A percentile compares a stretch with the other conserved stretches of the same genome.
Conservation (phyloP, 768 basidiomycete genomes). For the Cyathus striatus region DNA sequence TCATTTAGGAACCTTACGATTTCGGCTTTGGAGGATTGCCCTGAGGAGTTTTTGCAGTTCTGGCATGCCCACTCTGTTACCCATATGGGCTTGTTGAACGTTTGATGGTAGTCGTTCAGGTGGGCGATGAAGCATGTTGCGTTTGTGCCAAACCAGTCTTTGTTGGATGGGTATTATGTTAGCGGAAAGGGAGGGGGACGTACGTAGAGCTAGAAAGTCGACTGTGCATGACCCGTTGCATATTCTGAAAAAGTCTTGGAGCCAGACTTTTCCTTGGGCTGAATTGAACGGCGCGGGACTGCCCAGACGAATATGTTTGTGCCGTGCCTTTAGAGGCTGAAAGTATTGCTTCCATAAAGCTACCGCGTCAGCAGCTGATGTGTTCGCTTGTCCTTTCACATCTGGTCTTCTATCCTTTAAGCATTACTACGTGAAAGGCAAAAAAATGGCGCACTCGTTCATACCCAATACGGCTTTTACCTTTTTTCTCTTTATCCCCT, state of each 20-base stretch:
- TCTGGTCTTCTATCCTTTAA: too few species aligned
- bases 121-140: slow-evolving; percentile 41
- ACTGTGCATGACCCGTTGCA: slow-evolving; percentile 48
- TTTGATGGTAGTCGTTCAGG: slow-evolving; percentile 42
- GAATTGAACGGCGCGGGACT: slow-evolving; percentile 50
- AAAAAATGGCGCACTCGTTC: too few species aligned
- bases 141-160: slow-evolving; percentile 50
- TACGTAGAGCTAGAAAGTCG: slow-evolving; percentile 53
- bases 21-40: slow-evolving; percentile 42
- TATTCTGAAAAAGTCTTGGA: slow-evolving; percentile 43
- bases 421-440: too few species aligned
- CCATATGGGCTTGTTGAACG: slow-evolving; percentile 51
- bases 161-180: not conserved
- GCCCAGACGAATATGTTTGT: slow-evolving; percentile 43
- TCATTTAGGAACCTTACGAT: slow-evolving; percentile 42
- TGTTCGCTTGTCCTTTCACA: slow-evolving; percentile 38
- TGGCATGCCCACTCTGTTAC: slow-evolving; percentile 60
- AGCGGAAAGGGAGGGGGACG: slow-evolving; percentile 11
- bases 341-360: slow-evolving; percentile 46
- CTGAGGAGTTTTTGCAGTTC: slow-evolving; percentile 34
- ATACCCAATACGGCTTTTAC: too few species aligned
- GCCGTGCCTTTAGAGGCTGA: slow-evolving; percentile 41
- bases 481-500: too few species aligned
- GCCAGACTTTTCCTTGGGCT: slow-evolving; percentile 48
- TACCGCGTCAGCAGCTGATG: slow-evolving; percentile 43